Conservation (phyloP, 2,329 filamentous ascomycete species). For the Clonostachys solani region DNA sequence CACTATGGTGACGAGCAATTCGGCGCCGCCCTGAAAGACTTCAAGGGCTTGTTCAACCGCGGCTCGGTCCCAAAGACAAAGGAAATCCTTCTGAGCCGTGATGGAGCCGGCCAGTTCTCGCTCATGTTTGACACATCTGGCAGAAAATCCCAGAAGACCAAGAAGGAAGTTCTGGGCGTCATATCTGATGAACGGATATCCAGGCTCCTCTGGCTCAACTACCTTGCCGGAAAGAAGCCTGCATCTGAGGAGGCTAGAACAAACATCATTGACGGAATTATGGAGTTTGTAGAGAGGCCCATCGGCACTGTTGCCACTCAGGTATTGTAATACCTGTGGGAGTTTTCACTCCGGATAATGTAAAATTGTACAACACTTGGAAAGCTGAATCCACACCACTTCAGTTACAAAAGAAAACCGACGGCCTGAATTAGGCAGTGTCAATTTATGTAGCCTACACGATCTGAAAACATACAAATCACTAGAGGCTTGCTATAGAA, state of each 20-base stretch:
- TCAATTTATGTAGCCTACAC: no score
- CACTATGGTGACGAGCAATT: conserved; percentile 69
- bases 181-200: conserved; percentile 78
- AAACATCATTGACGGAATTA: conserved; percentile 81
- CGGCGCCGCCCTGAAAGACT: conserved; percentile 67
- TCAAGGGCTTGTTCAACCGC: conserved; percentile 78
- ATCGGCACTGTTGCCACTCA: conserved; percentile 82
- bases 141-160: conserved; percentile 35
- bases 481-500: no score
- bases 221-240: conserved; percentile 80
- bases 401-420: no score
- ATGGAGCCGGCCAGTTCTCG: conserved; percentile 59
- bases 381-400: no score
- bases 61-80: conserved; percentile 76
- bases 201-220: conserved; percentile 82
- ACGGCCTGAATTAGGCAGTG: no score
- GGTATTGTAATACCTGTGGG: conserved; percentile 42
- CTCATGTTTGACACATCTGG: conserved; percentile 66
- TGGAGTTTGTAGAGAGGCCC: conserved; percentile 83
- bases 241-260: conserved; percentile 77
- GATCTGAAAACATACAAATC: no score
- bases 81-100: conserved; percentile 70
- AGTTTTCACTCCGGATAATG: no score
- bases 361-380: no score
- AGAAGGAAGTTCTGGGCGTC: conserved; percentile 58